Evolutionary conservation across 1,284 basidiomycete genomes (phyloP), one percentile per base, ranked within the genome.

Genomic region (Cryptococcus neoformans): DNA sequence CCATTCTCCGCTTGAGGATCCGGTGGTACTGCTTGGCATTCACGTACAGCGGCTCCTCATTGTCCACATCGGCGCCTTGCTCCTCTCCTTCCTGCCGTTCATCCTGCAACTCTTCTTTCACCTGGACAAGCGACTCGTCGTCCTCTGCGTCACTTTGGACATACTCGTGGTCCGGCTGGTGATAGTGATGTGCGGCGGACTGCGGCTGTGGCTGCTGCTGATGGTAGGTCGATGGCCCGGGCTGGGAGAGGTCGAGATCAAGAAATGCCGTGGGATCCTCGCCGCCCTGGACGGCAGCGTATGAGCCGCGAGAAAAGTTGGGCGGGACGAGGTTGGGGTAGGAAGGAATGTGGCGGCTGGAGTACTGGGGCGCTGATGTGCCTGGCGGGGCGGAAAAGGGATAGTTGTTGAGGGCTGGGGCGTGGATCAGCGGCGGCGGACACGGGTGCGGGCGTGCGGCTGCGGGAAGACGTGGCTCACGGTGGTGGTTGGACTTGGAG

Each of bases 1-100:
- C 92, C 63, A 89, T 84, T 54, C 93, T 83, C 59, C 93, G 84
- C 80, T 96, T 96, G 72, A 97, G 83, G 72, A 97, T 97, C 68
- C 94, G 88, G 69, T 93, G 91, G 76, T 96, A 97, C 79, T 97
- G 93, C 76, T 97, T 97, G 51, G 93, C 93, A 70, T 97, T 97
- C 62, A 97, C 94, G 79, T 94, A 95, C 64, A 96, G 84, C 35
- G 93, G 93, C 73, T 96, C 92, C 67, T 96, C 92, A 78, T 95
- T 92, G 68, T 90, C 72, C 40, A 64, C 65, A 6, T 65, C 69
- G 11, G 59, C 64, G 3, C 48, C 66, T 28, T 64, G 60, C 14
- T 59, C 65, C n/a, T 62, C 65, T 10, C 47, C 64, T 11, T 59
- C 65, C 9, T 55, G 56, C 2, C 53, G 62, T 11, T 58, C 58